Conservation (phyloP, 1,139 yeast genomes). For the Yamadazyma diospyri region DNA sequence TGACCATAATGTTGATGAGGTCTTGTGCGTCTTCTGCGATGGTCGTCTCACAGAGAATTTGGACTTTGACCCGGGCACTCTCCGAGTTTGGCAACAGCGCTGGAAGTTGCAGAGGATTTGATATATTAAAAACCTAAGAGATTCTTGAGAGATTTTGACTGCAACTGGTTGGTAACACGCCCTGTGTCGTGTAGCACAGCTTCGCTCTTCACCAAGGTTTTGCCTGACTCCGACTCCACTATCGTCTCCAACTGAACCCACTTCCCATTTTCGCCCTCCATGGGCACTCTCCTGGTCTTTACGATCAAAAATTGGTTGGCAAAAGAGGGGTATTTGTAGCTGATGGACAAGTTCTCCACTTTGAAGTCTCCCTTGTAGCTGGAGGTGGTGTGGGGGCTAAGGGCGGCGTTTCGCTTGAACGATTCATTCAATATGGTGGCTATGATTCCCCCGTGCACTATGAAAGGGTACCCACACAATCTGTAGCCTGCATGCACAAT, state of each 20-base stretch:
- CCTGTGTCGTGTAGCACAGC: constrained; percentile 42
- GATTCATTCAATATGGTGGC: constrained; percentile 82
- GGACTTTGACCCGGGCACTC: constrained; percentile 1
- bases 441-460: constrained; percentile 86
- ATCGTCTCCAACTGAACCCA: constrained; percentile 27
- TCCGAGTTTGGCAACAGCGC: not conserved
- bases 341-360: constrained; percentile 49
- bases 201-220: constrained; percentile 32
- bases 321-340: constrained; percentile 70
- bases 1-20: not conserved
- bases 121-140: constrained; percentile 7
- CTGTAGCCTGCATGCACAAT: constrained; percentile 75
- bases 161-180: constrained; percentile 23
- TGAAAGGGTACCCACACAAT: constrained; percentile 82
- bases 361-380: constrained; percentile 39
- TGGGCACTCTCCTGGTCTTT: constrained; percentile 40
- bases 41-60: constrained; percentile 6
- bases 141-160: constrained; percentile 10
- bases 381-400: constrained; percentile 28
- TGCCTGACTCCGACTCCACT: constrained; percentile 35
- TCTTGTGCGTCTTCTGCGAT: not conserved
- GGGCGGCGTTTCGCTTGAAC: constrained; percentile 55
- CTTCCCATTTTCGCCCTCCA: constrained; percentile 23
- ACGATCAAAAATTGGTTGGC: constrained; percentile 78
- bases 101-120: not conserved